Evolutionary conservation across 306 rosid genomes (phyloP).

Genomic region (Glycine soja): DNA sequence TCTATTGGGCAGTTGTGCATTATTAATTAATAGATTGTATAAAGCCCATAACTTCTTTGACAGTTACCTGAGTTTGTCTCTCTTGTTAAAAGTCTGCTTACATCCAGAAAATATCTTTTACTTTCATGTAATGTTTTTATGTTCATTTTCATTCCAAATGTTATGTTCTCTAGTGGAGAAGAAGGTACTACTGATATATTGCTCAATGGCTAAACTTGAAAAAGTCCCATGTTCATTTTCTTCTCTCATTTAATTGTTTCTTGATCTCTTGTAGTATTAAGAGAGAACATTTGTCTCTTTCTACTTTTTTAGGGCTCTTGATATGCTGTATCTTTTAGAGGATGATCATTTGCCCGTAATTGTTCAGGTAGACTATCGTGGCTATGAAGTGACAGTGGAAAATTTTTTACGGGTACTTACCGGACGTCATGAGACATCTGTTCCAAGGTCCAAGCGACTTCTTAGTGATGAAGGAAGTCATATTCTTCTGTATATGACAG

Average conservation of each 20-base stretch:
- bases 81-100: conserved; percentile 10
- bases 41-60: not conserved
- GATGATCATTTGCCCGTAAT: conserved; percentile 44
- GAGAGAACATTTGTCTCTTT: conserved; percentile 23
- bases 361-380: conserved; percentile 93
- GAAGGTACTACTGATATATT: conserved; percentile 5
- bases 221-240: not conserved
- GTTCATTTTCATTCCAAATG: conserved; percentile 13
- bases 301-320: conserved; percentile 34
- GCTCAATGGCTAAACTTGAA: conserved; percentile 3
- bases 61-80: not conserved
- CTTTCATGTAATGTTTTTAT: conserved; percentile 3
- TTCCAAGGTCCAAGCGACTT: conserved; percentile 96
- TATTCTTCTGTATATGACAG: conserved; percentile 94
- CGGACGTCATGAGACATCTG: conserved; percentile 89
- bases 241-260: conserved; percentile 7
- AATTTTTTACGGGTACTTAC: conserved; percentile 85
- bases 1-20: not conserved
- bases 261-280: conserved; percentile 29
- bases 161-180: conserved; percentile 19
- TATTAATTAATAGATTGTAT: no score
- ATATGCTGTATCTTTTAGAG: conserved; percentile 14
- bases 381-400: conserved; percentile 94
- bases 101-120: not conserved
- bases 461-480: conserved; percentile 99